Evolutionary conservation across 139 green algal genomes (phyloP).

Genomic region (Gonium pectorale): DNA sequence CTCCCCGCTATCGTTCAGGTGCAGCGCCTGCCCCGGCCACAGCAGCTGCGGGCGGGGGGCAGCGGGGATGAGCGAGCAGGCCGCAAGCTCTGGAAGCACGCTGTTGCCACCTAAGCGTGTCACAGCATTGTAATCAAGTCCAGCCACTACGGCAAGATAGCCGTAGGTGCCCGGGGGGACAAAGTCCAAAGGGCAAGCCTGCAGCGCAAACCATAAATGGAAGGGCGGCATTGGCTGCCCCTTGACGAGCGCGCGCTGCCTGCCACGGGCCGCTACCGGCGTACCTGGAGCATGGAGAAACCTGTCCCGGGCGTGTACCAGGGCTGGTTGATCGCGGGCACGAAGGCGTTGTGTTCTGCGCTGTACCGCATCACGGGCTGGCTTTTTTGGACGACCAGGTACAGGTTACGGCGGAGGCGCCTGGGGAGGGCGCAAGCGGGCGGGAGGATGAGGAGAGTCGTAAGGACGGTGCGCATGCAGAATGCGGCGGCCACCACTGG

Average conservation of each 20-base stretch:
- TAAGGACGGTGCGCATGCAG: no score
- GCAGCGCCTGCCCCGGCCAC: conserved; percentile 22
- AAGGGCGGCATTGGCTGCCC: no score
- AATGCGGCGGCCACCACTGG: no score
- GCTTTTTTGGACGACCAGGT: conserved; percentile 12
- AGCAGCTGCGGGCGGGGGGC: conserved; percentile 8
- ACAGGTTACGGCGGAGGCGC: conserved; percentile 32
- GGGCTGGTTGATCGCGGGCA: conserved; percentile 5
- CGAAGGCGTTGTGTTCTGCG: background rate
- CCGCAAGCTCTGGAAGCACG: background rate
- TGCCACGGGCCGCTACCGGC: no score
- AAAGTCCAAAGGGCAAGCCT: no score
- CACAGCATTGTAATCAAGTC: no score
- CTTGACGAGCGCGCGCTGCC: no score
- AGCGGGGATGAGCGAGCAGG: background rate
- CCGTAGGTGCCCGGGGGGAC: no score
- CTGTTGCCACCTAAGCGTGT: no score
- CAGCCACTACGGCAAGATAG: no score
- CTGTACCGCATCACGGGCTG: conserved; percentile 23
- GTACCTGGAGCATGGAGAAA: conserved; percentile 32
- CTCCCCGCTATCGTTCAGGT: conserved; percentile 19
- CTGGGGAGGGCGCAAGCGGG: background rate
- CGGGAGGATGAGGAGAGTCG: no score
- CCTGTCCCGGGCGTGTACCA: conserved; percentile 7
- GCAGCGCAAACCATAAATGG: no score